A percentile compares a stretch with the other conserved stretches of the same genome.
Conservation (phyloP, 345 rosid species). For the Salix arbutifolia region DNA sequence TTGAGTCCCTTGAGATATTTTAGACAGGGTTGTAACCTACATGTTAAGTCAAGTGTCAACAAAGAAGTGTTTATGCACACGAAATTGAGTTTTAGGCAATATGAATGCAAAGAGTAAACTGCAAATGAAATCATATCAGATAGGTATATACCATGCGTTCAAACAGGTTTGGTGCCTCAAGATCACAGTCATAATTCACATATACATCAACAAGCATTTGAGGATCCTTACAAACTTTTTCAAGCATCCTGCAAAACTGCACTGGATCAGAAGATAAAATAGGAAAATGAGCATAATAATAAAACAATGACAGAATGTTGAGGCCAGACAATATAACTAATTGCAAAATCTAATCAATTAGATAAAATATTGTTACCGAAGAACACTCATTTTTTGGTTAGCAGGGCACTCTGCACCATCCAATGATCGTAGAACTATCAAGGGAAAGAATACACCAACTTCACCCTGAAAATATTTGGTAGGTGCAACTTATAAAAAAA, state of each 20-base stretch:
- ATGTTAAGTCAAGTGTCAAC: conserved; percentile 2
- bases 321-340: conserved; percentile 10
- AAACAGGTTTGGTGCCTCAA: conserved; percentile 95
- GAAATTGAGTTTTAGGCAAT: not conserved
- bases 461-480: conserved; percentile 62
- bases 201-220: conserved; percentile 96
- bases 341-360: conserved; percentile 20
- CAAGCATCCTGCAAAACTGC: conserved; percentile 69
- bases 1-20: conserved; percentile 87
- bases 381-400: conserved; percentile 83
- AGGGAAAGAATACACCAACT: conserved; percentile 90
- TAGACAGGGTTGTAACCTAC: conserved; percentile 81
- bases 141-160: conserved; percentile 73
- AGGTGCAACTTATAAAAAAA: not conserved
- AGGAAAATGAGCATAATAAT: conserved; percentile 11
- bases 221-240: conserved; percentile 88
- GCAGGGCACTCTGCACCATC: conserved; percentile 70
- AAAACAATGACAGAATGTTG: conserved; percentile 6
- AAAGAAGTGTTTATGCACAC: conserved; percentile 1
- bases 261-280: conserved; percentile 12
- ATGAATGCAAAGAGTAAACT: not conserved
- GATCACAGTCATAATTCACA: conserved; percentile 98
- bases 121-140: not conserved
- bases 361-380: conserved; percentile 52
- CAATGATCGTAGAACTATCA: conserved; percentile 80